A percentile compares a stretch with the other conserved stretches of the same genome.
Evolutionary conservation across 352 stramenopile genomes (phyloP).

Genomic region (Phytophthora sp.): DNA sequence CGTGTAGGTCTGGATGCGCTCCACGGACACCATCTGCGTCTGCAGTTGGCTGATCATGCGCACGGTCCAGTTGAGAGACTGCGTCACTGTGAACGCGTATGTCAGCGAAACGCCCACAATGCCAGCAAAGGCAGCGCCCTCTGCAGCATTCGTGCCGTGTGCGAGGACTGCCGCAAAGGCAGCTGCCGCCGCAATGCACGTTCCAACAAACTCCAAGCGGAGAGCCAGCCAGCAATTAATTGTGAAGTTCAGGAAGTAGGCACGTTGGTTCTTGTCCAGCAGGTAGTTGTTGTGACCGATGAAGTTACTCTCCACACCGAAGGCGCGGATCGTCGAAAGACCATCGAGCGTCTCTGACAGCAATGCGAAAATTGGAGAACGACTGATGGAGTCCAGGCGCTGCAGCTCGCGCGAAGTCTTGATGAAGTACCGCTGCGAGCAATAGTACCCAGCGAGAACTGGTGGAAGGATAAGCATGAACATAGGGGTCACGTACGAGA

Average conservation of each 20-base stretch:
- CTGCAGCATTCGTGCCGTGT: constrained; percentile 33
- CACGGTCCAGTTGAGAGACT: constrained; percentile 74
- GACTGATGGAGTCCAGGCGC: constrained; percentile 93
- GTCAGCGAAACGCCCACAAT: constrained; percentile 66
- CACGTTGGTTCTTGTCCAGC: constrained; percentile 67
- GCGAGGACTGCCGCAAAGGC: constrained; percentile 50
- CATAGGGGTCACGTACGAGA: constrained; percentile 23
- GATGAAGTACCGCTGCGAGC: constrained; percentile 92
- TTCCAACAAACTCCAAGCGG: constrained; percentile 69
- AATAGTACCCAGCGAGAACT: constrained; percentile 8
- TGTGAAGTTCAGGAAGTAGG: constrained; percentile 69
- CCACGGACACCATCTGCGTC: constrained; percentile 75
- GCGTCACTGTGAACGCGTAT: constrained; percentile 74
- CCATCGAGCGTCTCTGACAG: constrained; percentile 95
- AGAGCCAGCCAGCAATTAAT: constrained; percentile 77
- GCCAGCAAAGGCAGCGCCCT: constrained; percentile 47
- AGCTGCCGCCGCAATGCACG: constrained; percentile 51
- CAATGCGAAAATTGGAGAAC: constrained; percentile 93
- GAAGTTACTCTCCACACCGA: constrained; percentile 50
- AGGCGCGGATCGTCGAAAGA: constrained; percentile 92
- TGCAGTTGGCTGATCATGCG: constrained; percentile 72
- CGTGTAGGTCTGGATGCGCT: constrained; percentile 68
- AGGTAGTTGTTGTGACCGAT: constrained; percentile 47
- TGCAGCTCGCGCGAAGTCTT: constrained; percentile 92
- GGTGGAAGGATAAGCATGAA: constrained; percentile 59